Conservation (phyloP, 805 yeast species). For the Nakazawaea anatomiae region DNA sequence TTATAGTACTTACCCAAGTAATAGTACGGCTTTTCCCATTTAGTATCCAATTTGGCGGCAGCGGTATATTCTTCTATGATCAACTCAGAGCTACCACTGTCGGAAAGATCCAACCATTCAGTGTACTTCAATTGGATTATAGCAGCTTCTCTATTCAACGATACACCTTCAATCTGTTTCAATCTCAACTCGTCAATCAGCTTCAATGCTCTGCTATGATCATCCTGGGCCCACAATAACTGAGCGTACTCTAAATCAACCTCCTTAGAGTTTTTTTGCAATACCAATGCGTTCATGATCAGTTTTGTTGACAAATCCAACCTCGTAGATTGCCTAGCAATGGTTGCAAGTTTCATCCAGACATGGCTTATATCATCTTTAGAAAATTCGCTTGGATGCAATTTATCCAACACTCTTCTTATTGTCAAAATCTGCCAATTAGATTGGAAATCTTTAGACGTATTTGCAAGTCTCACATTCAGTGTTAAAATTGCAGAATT, state of each 20-base stretch:
- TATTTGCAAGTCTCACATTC: conserved; percentile 19
- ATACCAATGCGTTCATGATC: conserved; percentile 52
- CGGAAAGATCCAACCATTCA: conserved; percentile 82
- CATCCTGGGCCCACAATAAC: conserved; percentile 85
- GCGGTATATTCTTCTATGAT: conserved; percentile 64
- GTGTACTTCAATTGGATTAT: conserved; percentile 71
- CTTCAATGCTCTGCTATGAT: conserved; percentile 76
- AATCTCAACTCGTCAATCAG: conserved; percentile 9
- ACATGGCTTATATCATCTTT: conserved; percentile 38
- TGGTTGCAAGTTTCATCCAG: conserved; percentile 52
- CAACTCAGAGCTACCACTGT: conserved; percentile 70
- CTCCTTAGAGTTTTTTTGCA: conserved; percentile 24
- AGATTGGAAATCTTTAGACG: conserved; percentile 51
- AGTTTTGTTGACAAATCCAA: conserved; percentile 68
- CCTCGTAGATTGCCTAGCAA: conserved; percentile 63
- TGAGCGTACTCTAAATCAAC: conserved; percentile 76
- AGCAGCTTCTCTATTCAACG: conserved; percentile 18
- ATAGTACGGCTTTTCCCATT: conserved; percentile 78
- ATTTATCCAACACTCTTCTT: conserved; percentile 39
- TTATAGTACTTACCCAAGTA: conserved; percentile 75
- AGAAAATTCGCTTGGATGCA: conserved; percentile 10
- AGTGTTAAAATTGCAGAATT: conserved; percentile 8
- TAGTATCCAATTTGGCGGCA: conserved; percentile 46
- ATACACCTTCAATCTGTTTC: not conserved
- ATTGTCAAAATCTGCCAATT: conserved; percentile 55